These are phyloP conservation scores for Candida tibetensis DNA, from an alignment of 805 yeast genomes.

Conservation along the genomic window DNA sequence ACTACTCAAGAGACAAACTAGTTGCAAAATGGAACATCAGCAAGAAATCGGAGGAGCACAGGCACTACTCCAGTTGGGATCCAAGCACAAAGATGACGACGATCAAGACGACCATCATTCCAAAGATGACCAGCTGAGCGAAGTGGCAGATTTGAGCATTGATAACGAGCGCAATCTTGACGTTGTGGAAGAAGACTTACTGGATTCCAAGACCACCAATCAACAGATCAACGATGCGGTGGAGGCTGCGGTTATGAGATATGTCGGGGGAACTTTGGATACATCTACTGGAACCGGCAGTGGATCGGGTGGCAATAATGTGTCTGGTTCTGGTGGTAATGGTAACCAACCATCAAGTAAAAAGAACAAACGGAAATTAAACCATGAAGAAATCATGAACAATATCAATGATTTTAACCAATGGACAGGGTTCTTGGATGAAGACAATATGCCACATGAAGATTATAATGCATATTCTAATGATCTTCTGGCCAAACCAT, in stretches of 20 bases:
- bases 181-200: constrained; percentile 5
- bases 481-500: constrained; percentile 3
- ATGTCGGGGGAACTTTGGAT: constrained; percentile 63
- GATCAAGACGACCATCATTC: neutral
- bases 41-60: constrained; percentile 47
- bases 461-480: constrained; percentile 9
- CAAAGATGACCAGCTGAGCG: neutral
- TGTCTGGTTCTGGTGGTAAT: constrained; percentile 8
- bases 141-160: neutral
- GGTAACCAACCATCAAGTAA: neutral
- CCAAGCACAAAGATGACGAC: constrained; percentile 21
- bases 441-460: constrained; percentile 14
- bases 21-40: constrained; percentile 28
- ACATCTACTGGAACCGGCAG: constrained; percentile 17
- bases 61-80: constrained; percentile 41
- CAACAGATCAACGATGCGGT: constrained; percentile 52
- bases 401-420: constrained; percentile 50
- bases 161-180: constrained; percentile 1
- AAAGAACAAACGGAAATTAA: constrained; percentile 16
- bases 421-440: constrained; percentile 40
- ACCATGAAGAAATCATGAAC: constrained; percentile 42
- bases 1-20: neutral
- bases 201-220: constrained; percentile 27
- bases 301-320: constrained; percentile 2
- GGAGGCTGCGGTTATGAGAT: constrained; percentile 75